Evolutionary conservation across 495 filamentous ascomycete genomes (phyloP), one percentile per base, ranked within the genome.

Genomic region (Parathielavia hyrcaniae): DNA sequence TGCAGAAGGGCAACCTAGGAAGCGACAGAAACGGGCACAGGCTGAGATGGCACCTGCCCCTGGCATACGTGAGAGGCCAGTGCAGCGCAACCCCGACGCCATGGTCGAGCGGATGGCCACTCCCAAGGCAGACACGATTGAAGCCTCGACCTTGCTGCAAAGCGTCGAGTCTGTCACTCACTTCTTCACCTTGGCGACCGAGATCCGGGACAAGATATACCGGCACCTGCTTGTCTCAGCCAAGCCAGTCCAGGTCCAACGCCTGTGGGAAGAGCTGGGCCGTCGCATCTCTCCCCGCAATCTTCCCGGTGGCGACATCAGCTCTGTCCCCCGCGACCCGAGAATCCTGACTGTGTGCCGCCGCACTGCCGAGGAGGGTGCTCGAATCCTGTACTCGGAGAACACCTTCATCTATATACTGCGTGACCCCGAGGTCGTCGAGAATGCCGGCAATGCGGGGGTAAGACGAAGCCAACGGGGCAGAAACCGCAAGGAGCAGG

Each of bases 371-470:
- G 11, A 40, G 1, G 69, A 76, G 50, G 76, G 68, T 6, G 48
- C 62, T 1, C 61, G 54, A 0, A 55, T 77, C 5, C 65, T 78
- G 0, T 78, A 69, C 47, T 72, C 70, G 1, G 65, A 73, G 45
- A 78, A 78, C 34, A 64, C 39, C 0, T 78, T 78, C 53, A 14
- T 59, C 0, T 77, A 77, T 54, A 53, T 61, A 11, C 54, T 77
- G n/a, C 67, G 73, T 2, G 72, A 78, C 44, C 61, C 69, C 8
- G 30, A 49, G 4, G 51, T 32, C 5, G 20, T 46, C 14, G 34
- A 47, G 6, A 19, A 30, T 8, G 26, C 11, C 10, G 36, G 2
- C 26, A 30, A 30, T 32, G 12, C 48, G 9, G n/a, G 5, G 12
- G 19, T 9, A 12, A 43, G 35, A n/a, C 55, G 49, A 9, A 36